Conservation (phyloP, 495 filamentous ascomycete species). For the Penicillium roqueforti region DNA sequence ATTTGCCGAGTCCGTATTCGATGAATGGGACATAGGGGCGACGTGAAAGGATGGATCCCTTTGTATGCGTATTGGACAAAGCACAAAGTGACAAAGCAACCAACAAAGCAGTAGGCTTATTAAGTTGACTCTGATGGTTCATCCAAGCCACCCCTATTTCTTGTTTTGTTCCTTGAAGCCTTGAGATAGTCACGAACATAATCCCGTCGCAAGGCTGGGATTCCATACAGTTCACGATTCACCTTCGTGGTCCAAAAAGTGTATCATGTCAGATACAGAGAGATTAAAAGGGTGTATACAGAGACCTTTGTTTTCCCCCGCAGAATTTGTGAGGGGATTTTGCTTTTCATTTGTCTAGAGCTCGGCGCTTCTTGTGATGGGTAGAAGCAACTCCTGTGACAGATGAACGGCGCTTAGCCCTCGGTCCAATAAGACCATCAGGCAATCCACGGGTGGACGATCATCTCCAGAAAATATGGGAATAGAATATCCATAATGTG, state of each 20-base stretch:
- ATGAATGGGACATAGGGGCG: constrained; percentile 5
- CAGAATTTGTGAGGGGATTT: background rate
- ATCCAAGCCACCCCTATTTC: background rate
- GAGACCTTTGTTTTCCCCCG: background rate
- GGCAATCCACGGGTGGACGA: background rate
- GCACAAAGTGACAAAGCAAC: background rate
- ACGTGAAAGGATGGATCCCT: background rate
- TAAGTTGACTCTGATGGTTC: background rate
- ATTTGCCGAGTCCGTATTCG: background rate
- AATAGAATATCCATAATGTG: background rate
- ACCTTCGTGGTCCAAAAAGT: background rate
- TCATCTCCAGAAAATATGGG: background rate
- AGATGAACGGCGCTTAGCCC: constrained; percentile 11
- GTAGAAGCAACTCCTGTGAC: constrained; percentile 2
- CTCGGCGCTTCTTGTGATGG: constrained; percentile 11
- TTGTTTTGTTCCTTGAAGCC: constrained; percentile 3
- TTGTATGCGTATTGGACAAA: background rate
- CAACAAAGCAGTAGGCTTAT: background rate
- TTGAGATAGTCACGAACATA: background rate
- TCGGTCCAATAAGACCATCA: constrained; percentile 1
- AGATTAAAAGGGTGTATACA: constrained; percentile 2
- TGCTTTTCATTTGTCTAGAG: constrained; percentile 2
- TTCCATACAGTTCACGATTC: constrained; percentile 1
- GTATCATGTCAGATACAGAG: constrained; percentile 4
- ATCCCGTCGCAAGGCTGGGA: background rate